These are phyloP conservation scores for Pichia cactophila DNA, from an alignment of 1,139 yeast species.

Conservation along the genomic window DNA sequence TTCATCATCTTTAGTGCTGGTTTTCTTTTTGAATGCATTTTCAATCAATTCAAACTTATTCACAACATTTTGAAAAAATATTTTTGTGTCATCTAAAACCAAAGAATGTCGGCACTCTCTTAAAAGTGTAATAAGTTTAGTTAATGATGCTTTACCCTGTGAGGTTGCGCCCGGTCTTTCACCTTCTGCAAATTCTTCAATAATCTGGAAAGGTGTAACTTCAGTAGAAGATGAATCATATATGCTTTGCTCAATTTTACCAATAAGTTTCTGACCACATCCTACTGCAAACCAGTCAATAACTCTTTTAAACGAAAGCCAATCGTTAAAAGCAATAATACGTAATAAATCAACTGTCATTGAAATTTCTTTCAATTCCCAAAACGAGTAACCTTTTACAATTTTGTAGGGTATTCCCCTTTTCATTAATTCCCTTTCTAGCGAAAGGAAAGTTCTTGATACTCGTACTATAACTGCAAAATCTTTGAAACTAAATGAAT, in stretches of 20 bases:
- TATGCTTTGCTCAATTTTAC: constrained; percentile 29
- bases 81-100: background rate
- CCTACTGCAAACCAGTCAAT: constrained; percentile 61
- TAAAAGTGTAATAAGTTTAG: constrained; percentile 30
- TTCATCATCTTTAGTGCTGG: constrained; percentile 20
- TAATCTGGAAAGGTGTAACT: constrained; percentile 10
- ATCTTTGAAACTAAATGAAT: constrained; percentile 43
- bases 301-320: constrained; percentile 50
- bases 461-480: constrained; percentile 67
- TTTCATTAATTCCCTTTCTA: constrained; percentile 56
- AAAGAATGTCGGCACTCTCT: constrained; percentile 6
- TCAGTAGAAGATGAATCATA: constrained; percentile 3
- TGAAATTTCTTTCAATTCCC: constrained; percentile 69
- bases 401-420: constrained; percentile 56
- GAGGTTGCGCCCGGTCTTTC: constrained; percentile 13
- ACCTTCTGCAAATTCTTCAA: constrained; percentile 13
- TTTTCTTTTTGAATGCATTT: constrained; percentile 15
- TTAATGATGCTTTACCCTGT: constrained; percentile 21
- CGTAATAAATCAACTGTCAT: constrained; percentile 58
- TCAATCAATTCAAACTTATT: constrained; percentile 11
- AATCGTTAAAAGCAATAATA: constrained; percentile 53
- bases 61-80: constrained; percentile 1
- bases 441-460: constrained; percentile 40
- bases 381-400: constrained; percentile 67
- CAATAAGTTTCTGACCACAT: constrained; percentile 54